These are phyloP conservation scores for Crithidia acanthocephali DNA, from an alignment of 208 protist genomes.

Conservation along the genomic window DNA sequence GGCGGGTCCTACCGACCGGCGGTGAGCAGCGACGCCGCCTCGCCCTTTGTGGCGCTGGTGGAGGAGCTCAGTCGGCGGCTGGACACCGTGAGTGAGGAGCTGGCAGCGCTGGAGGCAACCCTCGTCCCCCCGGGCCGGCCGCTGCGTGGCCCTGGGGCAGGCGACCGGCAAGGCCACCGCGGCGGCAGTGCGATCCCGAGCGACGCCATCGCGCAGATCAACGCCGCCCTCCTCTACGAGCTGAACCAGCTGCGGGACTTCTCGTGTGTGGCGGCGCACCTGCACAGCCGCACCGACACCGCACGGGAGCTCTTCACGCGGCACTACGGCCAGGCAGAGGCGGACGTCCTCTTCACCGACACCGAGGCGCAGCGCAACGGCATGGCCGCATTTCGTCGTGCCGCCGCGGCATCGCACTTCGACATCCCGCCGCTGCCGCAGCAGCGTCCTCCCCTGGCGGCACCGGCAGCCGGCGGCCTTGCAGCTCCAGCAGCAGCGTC, in stretches of 20 bases:
- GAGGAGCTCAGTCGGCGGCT: constrained; percentile 46
- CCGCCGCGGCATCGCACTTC: constrained; percentile 28
- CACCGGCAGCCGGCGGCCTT: constrained; percentile 11
- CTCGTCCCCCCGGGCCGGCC: constrained; percentile 37
- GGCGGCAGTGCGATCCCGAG: constrained; percentile 18
- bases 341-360: constrained; percentile 63
- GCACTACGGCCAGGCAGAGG: constrained; percentile 69
- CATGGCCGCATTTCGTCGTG: constrained; percentile 25
- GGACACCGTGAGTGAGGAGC: constrained; percentile 42
- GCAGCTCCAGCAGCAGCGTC: not conserved
- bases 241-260: constrained; percentile 62
- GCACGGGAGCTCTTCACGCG: constrained; percentile 68
- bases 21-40: constrained; percentile 18
- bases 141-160: constrained; percentile 10
- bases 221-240: constrained; percentile 68
- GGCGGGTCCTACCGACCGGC: constrained; percentile 30
- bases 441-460: constrained; percentile 1
- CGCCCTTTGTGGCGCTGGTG: constrained; percentile 42
- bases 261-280: constrained; percentile 53
- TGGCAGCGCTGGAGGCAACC: constrained; percentile 58
- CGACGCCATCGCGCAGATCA: constrained; percentile 64
- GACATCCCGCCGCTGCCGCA: constrained; percentile 37
- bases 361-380: constrained; percentile 39
- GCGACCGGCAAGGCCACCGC: constrained; percentile 15
- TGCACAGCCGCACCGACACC: constrained; percentile 56